phyloP scores from a whole-genome alignment of 2,329 filamentous ascomycete species.

The Penicillium sp. region DNA sequence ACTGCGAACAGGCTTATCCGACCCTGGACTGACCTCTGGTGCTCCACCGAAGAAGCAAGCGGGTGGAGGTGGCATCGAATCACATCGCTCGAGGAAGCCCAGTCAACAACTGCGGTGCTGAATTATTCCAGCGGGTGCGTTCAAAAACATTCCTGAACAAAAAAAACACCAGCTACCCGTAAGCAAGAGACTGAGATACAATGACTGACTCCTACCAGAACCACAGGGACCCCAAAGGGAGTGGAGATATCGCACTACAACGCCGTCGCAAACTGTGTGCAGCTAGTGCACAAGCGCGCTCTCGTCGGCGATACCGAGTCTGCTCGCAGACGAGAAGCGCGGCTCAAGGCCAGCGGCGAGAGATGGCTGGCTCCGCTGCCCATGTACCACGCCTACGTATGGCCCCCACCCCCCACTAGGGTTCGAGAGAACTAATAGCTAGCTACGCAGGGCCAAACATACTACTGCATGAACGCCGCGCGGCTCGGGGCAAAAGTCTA shows the following conservation, averaged over 20 bases:
- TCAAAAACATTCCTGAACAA: no score
- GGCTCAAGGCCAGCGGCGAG: no score
- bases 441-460: slow-evolving; percentile 7
- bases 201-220: no score
- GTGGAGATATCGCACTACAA: no score
- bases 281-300: no score
- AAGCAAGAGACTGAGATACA: no score
- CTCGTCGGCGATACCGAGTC: no score
- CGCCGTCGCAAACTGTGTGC: no score
- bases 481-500: slow-evolving; percentile 10
- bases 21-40: slow-evolving; percentile 14
- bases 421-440: not conserved
- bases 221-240: no score
- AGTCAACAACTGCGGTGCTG: slow-evolving; percentile 9
- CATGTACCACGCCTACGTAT: slow-evolving; percentile 17
- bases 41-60: not conserved
- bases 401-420: not conserved
- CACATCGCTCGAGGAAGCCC: slow-evolving; percentile 1
- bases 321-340: no score
- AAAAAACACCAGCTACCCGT: no score
- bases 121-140: slow-evolving; percentile 18
- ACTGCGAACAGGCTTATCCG: not conserved
- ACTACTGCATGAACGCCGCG: slow-evolving; percentile 14
- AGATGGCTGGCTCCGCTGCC: no score
- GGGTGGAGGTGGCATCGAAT: slow-evolving; percentile 13